Evolutionary conservation across 2,329 filamentous ascomycete species (phyloP), one percentile per base, ranked within the genome.

Genomic region (Hypoxylon sp.): DNA sequence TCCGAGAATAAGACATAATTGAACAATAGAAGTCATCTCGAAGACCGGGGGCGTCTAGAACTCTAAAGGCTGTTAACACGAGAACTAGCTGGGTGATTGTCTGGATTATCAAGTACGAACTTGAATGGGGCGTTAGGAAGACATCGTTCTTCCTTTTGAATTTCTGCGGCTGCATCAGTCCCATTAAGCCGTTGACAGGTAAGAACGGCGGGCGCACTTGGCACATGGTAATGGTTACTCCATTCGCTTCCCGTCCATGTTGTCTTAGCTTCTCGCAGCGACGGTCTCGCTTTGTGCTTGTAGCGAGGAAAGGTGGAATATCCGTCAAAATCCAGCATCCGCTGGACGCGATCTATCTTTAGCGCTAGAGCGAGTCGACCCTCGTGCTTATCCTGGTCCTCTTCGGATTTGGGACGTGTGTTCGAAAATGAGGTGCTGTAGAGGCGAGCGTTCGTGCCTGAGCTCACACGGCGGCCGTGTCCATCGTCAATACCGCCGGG

Each of bases 1-100:
- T 91, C 41, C 85, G 78, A 0, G 91, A 97, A 77, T 97, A 98
- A 8, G 96, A 93, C 57, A 99, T 84, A 2, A 94, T 85, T 0
- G 94, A 96, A 79, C 94, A 97, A 77, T 99, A 99, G 77, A 94
- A 99, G 78, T 99, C 95, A 73, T 98, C 94, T 61, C 93, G 89
- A n/a, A 98, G 83, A 54, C 89, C 88, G 2, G 94, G 94, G 7
- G 95, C 95, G 79, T 97, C 93, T 4, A 99, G 84, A 5, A 97
- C 91, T 80, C 89, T 91, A 67, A 14, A n/a, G 23, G 1, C 14
- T 62, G 74, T 84, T 60, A 85, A 75, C 45, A 57, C 29, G 11
- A 14, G 52, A 14, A 19, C n/a, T 14, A 19, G 58, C 47, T 8
- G 65, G 19, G 3, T 32, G 21, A 14, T 3, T 7, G 1, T 29